Percentiles rank a stretch among this genome's conserved stretches.
Evolutionary conservation across 192 early-diverging fungal species (phyloP).

Genomic region (Entophlyctis luteolus): DNA sequence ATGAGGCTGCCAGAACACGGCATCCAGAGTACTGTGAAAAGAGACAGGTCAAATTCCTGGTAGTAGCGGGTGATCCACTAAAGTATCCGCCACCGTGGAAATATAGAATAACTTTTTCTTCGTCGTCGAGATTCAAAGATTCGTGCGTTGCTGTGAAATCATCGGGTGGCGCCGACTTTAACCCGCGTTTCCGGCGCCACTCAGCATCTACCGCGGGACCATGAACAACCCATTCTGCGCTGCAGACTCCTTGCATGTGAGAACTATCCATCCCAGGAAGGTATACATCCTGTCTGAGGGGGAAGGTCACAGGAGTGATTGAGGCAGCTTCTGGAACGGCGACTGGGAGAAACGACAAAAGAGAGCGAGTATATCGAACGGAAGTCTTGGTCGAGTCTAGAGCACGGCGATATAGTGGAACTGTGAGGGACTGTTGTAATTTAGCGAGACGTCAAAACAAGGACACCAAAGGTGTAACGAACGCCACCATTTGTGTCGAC

Average conservation of each 20-base stretch:
- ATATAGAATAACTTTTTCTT: conserved; percentile 34
- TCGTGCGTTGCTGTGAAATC: background rate
- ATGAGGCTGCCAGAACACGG: conserved; percentile 37
- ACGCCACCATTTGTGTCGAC: conserved; percentile 16
- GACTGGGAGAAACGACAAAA: conserved; percentile 15
- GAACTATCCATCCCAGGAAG: conserved; percentile 19
- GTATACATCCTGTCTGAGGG: conserved; percentile 14
- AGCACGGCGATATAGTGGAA: conserved; percentile 27
- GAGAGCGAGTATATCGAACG: conserved; percentile 11
- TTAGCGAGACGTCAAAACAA: background rate
- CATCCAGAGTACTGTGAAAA: conserved; percentile 13
- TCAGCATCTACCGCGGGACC: conserved; percentile 12
- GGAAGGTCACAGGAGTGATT: conserved; percentile 2
- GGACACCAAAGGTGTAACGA: background rate
- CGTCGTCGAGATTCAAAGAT: background rate
- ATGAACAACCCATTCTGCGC: conserved; percentile 29
- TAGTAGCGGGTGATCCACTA: conserved; percentile 25
- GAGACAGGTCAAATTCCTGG: conserved; percentile 22
- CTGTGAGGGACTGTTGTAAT: conserved; percentile 19
- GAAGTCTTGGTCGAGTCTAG: conserved; percentile 15
- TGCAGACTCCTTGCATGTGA: conserved; percentile 7
- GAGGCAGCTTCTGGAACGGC: conserved; percentile 10
- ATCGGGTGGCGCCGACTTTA: background rate
- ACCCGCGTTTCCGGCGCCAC: conserved; percentile 9
- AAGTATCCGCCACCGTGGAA: conserved; percentile 39